Base-by-base conservation (phyloP, 164 flowering plant genomes). In the Pachysandra terminalis region DNA sequence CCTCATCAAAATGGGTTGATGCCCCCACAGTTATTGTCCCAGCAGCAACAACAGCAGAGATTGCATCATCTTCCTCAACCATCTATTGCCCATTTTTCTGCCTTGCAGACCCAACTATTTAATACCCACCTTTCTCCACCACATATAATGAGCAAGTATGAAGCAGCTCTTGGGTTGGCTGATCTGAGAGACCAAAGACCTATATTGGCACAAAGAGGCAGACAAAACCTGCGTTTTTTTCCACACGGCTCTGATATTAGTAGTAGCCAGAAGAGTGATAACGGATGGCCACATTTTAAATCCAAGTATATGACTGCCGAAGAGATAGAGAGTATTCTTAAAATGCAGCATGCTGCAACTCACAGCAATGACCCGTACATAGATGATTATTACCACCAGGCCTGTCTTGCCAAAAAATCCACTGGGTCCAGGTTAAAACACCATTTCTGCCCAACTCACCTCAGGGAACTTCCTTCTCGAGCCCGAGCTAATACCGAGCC, bases 311-410 rank as follows among this genome's bases (percentile, higher is more conserved):
- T n/a, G n/a, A n/a, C n/a, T n/a, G n/a, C n/a, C n/a, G n/a, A n/a
- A n/a, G n/a, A n/a, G n/a, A n/a, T 86, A n/a, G 90, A 86, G 61
- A 73, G 66, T 58, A 84, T 86, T 51, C 72, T 84, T 9, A 79
- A 83, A 72, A 81, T 84, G 84, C 90, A 86, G 76, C 86, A 77
- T 66, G 85, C 86, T 40, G 86, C 87, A 21, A 84, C 90, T 9
- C 90, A 86, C 26, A 78, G 81, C 56, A 82, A 73, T 68, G 87
- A 86, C 21, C 86, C 87, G 0, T 86, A 86, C 63, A 77, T 86
- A 14, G 87, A 86, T 80, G 90, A 86, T 68, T 86, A 82, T 64
- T 86, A 86, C 68, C 82, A 86, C 68, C 90, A 86, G 74, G 87
- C 83, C 73, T 75, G 84, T 61, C 81, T 86, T 32, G 76, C 86